Evolutionary conservation across 305 asterid genomes (phyloP).

Genomic region (Salvia sclarea): DNA sequence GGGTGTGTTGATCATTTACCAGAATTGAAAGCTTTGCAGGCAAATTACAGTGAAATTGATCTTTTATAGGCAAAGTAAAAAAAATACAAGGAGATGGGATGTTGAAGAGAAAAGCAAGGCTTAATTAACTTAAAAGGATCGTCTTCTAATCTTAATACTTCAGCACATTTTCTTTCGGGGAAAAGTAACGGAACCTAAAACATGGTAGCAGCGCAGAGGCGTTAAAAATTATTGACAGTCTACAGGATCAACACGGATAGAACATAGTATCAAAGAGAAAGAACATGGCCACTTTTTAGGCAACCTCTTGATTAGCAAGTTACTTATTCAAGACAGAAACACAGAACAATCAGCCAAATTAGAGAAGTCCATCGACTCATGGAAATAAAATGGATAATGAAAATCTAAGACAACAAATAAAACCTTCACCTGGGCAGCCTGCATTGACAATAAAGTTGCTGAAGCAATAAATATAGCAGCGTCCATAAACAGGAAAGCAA

Average conservation of each 20-base stretch:
- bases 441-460: conserved; percentile 58
- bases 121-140: no score
- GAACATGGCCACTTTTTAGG: not conserved
- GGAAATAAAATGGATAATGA: not conserved
- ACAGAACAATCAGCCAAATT: not conserved
- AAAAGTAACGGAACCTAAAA: not conserved
- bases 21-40: not conserved
- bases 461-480: conserved; percentile 59
- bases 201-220: not conserved
- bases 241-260: not conserved
- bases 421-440: conserved; percentile 65
- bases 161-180: no score
- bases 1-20: not conserved
- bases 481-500: conserved; percentile 76
- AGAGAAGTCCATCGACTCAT: not conserved
- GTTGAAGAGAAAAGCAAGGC: not conserved
- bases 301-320: conserved; percentile 5
- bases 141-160: not conserved
- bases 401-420: conserved; percentile 27
- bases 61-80: not conserved
- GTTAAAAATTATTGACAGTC: not conserved
- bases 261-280: not conserved
- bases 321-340: not conserved
- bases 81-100: not conserved
- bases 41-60: not conserved